These are phyloP conservation scores for Mucor circinelloides DNA, from an alignment of 371 early-diverging fungal genomes.

Conservation along the genomic window DNA sequence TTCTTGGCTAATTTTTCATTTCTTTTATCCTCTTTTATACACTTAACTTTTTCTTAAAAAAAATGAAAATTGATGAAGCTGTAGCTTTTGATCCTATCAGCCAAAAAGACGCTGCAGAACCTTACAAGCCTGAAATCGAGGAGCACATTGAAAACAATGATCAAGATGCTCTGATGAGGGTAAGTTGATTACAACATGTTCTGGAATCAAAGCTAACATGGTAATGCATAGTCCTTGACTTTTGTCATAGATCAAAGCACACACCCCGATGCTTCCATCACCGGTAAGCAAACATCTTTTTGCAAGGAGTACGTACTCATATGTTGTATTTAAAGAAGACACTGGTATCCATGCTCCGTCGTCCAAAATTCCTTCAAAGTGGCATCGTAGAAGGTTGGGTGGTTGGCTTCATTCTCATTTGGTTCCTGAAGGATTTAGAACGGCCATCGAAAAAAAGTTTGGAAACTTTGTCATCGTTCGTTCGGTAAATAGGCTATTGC, in stretches of 20 bases:
- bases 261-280: conserved; percentile 5
- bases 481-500: conserved; percentile 28
- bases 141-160: conserved; percentile 24
- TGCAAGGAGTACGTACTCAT: background rate
- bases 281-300: conserved; percentile 3
- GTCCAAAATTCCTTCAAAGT: conserved; percentile 20
- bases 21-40: conserved; percentile 5
- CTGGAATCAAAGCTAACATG: background rate
- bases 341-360: conserved; percentile 36
- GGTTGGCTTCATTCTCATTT: conserved; percentile 36
- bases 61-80: conserved; percentile 4
- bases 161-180: conserved; percentile 25
- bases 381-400: conserved; percentile 32
- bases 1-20: background rate
- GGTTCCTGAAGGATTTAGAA: conserved; percentile 31
- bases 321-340: background rate
- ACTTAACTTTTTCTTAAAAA: conserved; percentile 5
- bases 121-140: conserved; percentile 14
- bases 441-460: conserved; percentile 44
- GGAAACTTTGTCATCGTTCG: conserved; percentile 53
- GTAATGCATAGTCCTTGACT: conserved; percentile 14
- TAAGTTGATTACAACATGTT: conserved; percentile 4
- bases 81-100: background rate
- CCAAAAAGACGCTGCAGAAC: background rate
- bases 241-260: conserved; percentile 27